phyloP scores from a whole-genome alignment of 2,329 filamentous ascomycete genomes.

The Penicillium sumatraense region DNA sequence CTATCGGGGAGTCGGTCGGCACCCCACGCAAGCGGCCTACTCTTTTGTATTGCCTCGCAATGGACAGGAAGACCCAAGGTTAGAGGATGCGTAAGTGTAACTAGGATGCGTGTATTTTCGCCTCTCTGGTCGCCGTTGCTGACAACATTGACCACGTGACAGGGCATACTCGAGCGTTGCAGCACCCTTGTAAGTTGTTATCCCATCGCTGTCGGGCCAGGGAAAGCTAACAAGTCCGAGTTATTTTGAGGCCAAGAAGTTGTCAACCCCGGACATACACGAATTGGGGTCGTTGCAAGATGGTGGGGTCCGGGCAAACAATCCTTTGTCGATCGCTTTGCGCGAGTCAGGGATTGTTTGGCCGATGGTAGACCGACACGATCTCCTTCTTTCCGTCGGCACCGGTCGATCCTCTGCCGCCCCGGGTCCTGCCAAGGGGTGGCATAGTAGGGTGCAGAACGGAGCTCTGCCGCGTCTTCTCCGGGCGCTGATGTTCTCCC shows the following conservation, averaged over 20 bases:
- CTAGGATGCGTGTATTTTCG: not conserved
- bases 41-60: conserved; percentile 4
- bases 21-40: conserved; percentile 9
- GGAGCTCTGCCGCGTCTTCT: conserved; percentile 18
- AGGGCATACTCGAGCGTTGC: conserved; percentile 18
- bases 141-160: not conserved
- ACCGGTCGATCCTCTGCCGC: conserved; percentile 14
- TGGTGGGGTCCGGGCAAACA: conserved; percentile 29
- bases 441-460: conserved; percentile 1
- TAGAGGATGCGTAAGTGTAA: conserved; percentile 20
- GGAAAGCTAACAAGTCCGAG: conserved; percentile 13
- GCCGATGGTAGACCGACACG: conserved; percentile 19
- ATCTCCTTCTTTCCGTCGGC: conserved; percentile 27
- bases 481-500: conserved; percentile 23
- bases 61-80: conserved; percentile 13
- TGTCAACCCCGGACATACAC: conserved; percentile 2
- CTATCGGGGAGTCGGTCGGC: conserved; percentile 17
- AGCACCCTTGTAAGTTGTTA: conserved; percentile 22
- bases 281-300: conserved; percentile 24
- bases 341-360: conserved; percentile 24
- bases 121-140: not conserved
- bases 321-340: conserved; percentile 24
- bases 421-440: not conserved
- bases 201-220: not conserved
- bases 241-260: conserved; percentile 20